Evolutionary conservation across 2,329 filamentous ascomycete genomes (phyloP), one percentile per base, ranked within the genome.

Genomic region (Juglanconis oblonga): DNA sequence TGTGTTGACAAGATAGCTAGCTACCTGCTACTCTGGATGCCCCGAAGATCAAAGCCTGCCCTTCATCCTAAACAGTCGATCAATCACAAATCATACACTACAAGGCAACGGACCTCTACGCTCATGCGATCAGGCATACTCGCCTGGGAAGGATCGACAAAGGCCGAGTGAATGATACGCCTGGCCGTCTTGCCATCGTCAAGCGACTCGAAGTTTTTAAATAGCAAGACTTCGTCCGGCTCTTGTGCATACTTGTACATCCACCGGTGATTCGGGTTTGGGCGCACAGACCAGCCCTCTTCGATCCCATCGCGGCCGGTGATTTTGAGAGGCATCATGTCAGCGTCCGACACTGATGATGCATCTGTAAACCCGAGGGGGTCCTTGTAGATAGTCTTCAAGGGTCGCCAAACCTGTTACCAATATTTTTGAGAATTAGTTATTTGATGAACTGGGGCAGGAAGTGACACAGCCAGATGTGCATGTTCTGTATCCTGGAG

Each of bases 151-250:
- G 50, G 50, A n/a, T 52, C 33, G 50, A 52, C 31, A 10, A 52
- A 52, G 14, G 50, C 50, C 31, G 50, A 52, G 31, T 52, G 50
- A 36, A 42, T 14, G 10, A 42, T 42, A 10, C 38, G 11, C n/a
- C 38, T 10, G 4, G n/a, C 38, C n/a, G 38, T n/a, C 11, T 10
- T 13, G 4, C 31, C 24, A 29, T 49, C 47, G 10, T 49, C 17
- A 10, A 49, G 10, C 8, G 50, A 52, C 70, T 86, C 83, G 67
- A 80, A 86, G 64, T 81, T 84, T 67, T 86, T 86, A 68, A 86
- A 82, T 51, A 86, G 68, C 10, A 82, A 73, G 3, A 80, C 78
- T 67, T 86, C 77, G 35, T 78, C 74, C 0, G 81, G 79, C 6
- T 70, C 73, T 72, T 83, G 81, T 1, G 66, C 71, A 64, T 77